Evolutionary conservation across 2,329 filamentous ascomycete species (phyloP), one percentile per base, ranked within the genome.

Genomic region (Clarireedia hainanense): DNA sequence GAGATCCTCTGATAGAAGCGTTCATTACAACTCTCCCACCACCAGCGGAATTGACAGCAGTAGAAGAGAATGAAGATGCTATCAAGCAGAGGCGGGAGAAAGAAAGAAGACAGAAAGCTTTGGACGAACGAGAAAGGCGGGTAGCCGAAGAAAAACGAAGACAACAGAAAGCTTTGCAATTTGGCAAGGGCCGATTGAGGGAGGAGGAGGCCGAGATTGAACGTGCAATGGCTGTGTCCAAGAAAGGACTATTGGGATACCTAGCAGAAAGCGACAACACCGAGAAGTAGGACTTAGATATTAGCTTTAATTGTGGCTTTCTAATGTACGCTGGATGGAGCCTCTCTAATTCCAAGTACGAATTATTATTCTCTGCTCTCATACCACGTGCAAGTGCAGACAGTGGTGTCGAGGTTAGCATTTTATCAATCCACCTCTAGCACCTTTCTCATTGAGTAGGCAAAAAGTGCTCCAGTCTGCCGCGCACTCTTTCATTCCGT

Each of bases 201-300:
- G 84, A 88, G 56, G 84, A 85, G 61, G 85, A 89, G 70, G 75
- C 77, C 60, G 84, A 88, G 65, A 71, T 90, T 55, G 80, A 87
- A 65, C 74, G 76, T 60, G 87, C 86, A 1, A 86, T 89, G 83
- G 78, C 78, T 57, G 78, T 89, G 12, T 78, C 80, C 0, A 88
- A 85, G 69, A 80, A 77, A 58, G 86, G 85, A 0, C 60, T 89
- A 61, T 79, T 81, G 65, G 79, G 77, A 24, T 84, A 89, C 67
- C 65, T 88, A 55, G 65, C 71, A 50, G 69, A 61, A 15, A 53
- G 56, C 23, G 60, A 45, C 3, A n/a, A 15, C 2, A 20, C 7
- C 17, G 47, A 45, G 39, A 45, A 45, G 27, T 45, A 39, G 24
- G 45, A 9, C 12, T 34, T 4, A 12, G 30, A 12, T 34, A 9